Percentiles rank a stretch among this genome's conserved stretches.
phyloP scores from a whole-genome alignment of 2,329 filamentous ascomycete genomes.

The Diplodia intermedia region DNA sequence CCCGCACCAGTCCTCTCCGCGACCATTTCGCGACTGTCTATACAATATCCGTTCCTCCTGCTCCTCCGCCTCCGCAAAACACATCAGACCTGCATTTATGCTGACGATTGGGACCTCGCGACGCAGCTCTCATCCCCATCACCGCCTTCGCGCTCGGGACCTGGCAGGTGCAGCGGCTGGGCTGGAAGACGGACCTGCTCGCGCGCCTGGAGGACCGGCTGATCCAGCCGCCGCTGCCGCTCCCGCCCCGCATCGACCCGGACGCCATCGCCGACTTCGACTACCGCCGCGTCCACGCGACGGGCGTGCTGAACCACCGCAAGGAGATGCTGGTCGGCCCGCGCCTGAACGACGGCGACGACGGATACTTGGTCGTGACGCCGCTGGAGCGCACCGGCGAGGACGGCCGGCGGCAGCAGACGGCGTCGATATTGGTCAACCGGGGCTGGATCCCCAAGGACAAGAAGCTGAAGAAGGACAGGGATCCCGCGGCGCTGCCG shows the following conservation, averaged over 20 bases:
- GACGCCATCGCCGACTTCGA: slow-evolving; percentile 87
- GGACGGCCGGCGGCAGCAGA: slow-evolving; percentile 39
- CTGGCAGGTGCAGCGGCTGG: slow-evolving; percentile 92
- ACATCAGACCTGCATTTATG: not conserved
- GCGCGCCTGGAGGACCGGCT: slow-evolving; percentile 92
- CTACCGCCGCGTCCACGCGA: slow-evolving; percentile 81
- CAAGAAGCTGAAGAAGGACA: slow-evolving; percentile 67
- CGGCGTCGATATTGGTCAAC: slow-evolving; percentile 74
- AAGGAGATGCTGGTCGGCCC: slow-evolving; percentile 97
- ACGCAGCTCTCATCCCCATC: slow-evolving; percentile 78
- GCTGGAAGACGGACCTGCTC: slow-evolving; percentile 92
- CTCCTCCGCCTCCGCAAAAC: not conserved
- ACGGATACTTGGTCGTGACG: slow-evolving; percentile 91
- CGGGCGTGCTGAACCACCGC: slow-evolving; percentile 80
- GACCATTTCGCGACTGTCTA: not conserved
- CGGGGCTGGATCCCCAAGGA: slow-evolving; percentile 90
- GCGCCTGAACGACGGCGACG: slow-evolving; percentile 83
- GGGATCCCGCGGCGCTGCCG: slow-evolving; percentile 68
- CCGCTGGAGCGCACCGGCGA: slow-evolving; percentile 76
- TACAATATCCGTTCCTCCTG: not conserved
- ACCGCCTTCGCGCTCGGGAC: slow-evolving; percentile 89
- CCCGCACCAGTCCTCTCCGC: slow-evolving; percentile 11
- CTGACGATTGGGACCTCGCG: not conserved
- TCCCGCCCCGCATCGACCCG: slow-evolving; percentile 84
- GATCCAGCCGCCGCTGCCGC: slow-evolving; percentile 80